Evolutionary conservation across 129 eudicot genomes (phyloP).

Genomic region (Heracleum sosnowskyi): DNA sequence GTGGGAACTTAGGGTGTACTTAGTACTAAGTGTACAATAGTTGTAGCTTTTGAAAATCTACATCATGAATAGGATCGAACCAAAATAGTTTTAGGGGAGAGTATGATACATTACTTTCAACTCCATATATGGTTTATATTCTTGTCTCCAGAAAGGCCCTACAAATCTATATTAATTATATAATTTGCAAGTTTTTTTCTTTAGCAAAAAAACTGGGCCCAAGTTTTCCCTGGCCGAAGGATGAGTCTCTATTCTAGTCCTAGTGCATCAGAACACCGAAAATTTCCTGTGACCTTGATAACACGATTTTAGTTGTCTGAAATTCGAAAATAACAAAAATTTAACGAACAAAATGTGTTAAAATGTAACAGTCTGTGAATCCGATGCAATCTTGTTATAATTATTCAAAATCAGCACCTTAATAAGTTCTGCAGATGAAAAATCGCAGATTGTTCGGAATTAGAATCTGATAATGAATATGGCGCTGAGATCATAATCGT

Average conservation of each 20-base stretch:
- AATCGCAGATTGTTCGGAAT: neutral
- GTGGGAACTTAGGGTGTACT: no score
- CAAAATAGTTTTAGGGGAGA: neutral
- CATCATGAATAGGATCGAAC: neutral
- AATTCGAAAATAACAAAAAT: no score
- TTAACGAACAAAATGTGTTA: no score
- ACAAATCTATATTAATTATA: constrained; percentile 2
- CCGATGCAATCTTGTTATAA: no score
- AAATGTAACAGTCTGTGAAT: no score
- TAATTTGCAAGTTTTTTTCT: neutral
- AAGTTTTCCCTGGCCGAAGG: neutral
- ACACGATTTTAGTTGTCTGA: no score
- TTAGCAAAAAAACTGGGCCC: neutral
- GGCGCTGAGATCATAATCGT: neutral
- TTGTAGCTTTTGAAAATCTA: neutral
- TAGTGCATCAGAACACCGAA: neutral
- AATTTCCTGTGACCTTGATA: no score
- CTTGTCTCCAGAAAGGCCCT: constrained; percentile 16
- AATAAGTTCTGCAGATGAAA: neutral
- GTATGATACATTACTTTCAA: constrained; percentile 2
- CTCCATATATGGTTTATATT: constrained; percentile 5
- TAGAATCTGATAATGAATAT: neutral
- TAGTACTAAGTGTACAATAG: no score
- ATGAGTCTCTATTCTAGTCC: constrained; percentile 16
- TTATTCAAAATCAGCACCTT: neutral